Evolutionary conservation across 257 asterid genomes (phyloP), one percentile per base, ranked within the genome.

Genomic region (Solanum habrochaites): DNA sequence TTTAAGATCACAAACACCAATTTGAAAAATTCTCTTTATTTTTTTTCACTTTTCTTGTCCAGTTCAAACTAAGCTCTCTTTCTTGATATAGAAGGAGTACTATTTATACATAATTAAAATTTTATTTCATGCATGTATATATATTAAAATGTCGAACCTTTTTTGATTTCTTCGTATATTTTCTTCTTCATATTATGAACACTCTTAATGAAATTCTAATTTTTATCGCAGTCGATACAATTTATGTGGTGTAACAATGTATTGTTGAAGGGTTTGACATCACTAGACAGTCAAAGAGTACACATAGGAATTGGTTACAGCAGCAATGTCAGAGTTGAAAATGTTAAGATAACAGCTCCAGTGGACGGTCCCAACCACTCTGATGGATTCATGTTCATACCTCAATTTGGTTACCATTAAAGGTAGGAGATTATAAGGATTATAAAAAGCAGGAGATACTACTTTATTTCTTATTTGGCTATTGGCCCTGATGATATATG

Each of bases 321-420:
- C 27, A 83, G 74, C 58, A 56, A 83, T n/a, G 86, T 83, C 60
- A 83, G 86, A 83, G 60, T 67, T 83, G 58, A 37, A 2, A 83
- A 83, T 62, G 86, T 83, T 37, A 83, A 83, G 25, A 83, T 83
- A n/a, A 83, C 27, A 62, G 74, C 77, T 8, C 77, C 86, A 83
- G 86, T 83, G 77, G 86, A 62, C 62, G 86, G 86, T 74, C 86
- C 86, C 25, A 83, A 83, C n/a, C n/a, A n/a, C n/a, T 8, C 86
- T 1, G 86, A 83, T 62, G 86, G 86, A 83, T 83, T 23, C 86
- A 83, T 83, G 86, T 83, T 0, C 86, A 83, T n/a, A 83, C 62
- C 40, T 83, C 86, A 83, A 83, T 49, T 6, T 77, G 0, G 35
- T 83, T 42, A 83, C 77, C 9, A 83, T 62, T 29, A 23, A 9